A percentile compares a stretch with the other conserved stretches of the same genome.
phyloP scores from a whole-genome alignment of 805 yeast species.

The Sungouiozyma ichnusensis region DNA sequence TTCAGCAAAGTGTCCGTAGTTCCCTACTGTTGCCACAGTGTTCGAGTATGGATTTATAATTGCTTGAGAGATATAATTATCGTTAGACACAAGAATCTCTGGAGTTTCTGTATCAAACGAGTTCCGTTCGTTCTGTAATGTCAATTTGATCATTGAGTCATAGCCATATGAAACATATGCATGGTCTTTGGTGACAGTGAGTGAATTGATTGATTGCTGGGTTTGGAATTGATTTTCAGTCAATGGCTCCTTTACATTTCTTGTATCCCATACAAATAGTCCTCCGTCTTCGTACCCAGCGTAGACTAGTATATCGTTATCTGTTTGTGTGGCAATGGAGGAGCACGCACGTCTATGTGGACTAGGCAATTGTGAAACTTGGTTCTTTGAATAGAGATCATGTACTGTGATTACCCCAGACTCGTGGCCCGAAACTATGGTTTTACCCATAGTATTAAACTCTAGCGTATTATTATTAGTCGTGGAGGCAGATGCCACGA shows the following conservation, averaged over 20 bases:
- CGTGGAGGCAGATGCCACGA: neutral
- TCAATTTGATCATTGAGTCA: slow-evolving; percentile 17
- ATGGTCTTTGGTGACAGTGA: slow-evolving; percentile 7
- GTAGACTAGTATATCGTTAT: slow-evolving; percentile 8
- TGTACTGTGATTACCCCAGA: slow-evolving; percentile 32
- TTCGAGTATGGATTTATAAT: neutral
- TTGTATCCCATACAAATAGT: slow-evolving; percentile 35
- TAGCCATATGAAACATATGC: slow-evolving; percentile 30
- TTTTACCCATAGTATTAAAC: slow-evolving; percentile 39
- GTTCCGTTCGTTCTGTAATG: neutral
- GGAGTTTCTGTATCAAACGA: neutral
- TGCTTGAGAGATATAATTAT: neutral
- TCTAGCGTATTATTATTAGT: slow-evolving; percentile 23
- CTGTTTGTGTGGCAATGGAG: slow-evolving; percentile 4
- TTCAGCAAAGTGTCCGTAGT: neutral
- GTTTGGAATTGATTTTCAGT: slow-evolving; percentile 9
- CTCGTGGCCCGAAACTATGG: slow-evolving; percentile 34
- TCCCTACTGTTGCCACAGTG: neutral
- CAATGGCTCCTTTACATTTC: slow-evolving; percentile 12
- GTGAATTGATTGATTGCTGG: slow-evolving; percentile 14
- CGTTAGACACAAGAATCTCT: neutral
- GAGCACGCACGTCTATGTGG: slow-evolving; percentile 20
- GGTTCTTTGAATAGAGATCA: slow-evolving; percentile 28
- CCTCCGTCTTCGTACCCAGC: slow-evolving; percentile 31
- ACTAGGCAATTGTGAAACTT: slow-evolving; percentile 19